phyloP scores from a whole-genome alignment of 352 stramenopile species.

The Peronospora destructor region DNA sequence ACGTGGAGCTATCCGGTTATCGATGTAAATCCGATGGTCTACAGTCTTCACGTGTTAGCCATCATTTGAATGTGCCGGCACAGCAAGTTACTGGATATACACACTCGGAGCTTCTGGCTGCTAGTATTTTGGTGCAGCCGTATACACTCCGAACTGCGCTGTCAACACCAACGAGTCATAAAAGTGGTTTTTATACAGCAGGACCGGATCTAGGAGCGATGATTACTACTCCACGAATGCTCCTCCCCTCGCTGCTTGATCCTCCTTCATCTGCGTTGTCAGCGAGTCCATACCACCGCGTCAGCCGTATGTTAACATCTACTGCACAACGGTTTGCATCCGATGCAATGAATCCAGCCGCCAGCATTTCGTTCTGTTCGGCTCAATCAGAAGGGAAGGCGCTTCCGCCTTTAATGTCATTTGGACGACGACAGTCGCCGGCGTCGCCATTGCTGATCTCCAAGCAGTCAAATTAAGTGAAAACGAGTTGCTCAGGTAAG shows the following conservation, averaged over 20 bases:
- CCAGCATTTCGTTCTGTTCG: slow-evolving; percentile 7
- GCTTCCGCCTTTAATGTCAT: slow-evolving; percentile 17
- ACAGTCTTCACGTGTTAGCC: not conserved
- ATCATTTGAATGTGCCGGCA: slow-evolving; percentile 12
- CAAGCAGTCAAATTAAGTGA: slow-evolving; percentile 15
- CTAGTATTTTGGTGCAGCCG: slow-evolving; percentile 24
- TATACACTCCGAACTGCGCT: not conserved
- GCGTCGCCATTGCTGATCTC: slow-evolving; percentile 7
- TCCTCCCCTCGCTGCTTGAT: slow-evolving; percentile 21
- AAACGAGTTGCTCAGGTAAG: slow-evolving; percentile 1
- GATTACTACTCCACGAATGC: slow-evolving; percentile 5
- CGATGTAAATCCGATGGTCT: slow-evolving; percentile 1
- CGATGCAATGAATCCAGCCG: not conserved
- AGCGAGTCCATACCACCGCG: slow-evolving; percentile 6
- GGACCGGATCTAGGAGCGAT: not conserved
- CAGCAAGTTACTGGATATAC: slow-evolving; percentile 19
- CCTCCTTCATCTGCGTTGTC: slow-evolving; percentile 7
- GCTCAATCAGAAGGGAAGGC: slow-evolving; percentile 5
- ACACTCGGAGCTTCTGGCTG: slow-evolving; percentile 29
- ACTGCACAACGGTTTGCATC: slow-evolving; percentile 4
- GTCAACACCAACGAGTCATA: slow-evolving; percentile 7
- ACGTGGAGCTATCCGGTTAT: slow-evolving; percentile 8
- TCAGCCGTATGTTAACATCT: slow-evolving; percentile 7
- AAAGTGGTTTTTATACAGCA: slow-evolving; percentile 1
- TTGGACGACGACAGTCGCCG: slow-evolving; percentile 5